These are phyloP conservation scores for Oryza meridionalis DNA, from an alignment of 176 grass and related monocot species.

Conservation along the genomic window DNA sequence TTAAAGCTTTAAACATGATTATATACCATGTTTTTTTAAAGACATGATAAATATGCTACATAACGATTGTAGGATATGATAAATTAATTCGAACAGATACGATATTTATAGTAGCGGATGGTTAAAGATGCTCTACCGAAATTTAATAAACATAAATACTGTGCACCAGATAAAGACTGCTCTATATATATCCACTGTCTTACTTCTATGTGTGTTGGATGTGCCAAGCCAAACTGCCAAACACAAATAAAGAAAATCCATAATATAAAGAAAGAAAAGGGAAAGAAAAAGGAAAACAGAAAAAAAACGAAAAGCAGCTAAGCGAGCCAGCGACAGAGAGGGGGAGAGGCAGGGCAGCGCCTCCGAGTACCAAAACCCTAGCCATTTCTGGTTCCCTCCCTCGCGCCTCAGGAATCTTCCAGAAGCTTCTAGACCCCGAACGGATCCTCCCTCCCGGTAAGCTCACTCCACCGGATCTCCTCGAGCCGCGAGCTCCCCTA, in stretches of 20 bases:
- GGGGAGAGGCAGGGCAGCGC: not conserved
- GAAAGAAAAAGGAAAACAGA: not conserved
- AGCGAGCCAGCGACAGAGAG: not conserved
- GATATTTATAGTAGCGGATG: no score
- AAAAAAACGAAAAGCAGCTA: not conserved
- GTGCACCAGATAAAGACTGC: no score
- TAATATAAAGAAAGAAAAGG: not conserved
- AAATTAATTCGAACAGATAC: no score
- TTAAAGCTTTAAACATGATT: no score
- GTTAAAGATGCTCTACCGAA: no score
- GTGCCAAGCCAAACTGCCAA: no score
- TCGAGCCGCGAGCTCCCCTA: constrained; percentile 1
- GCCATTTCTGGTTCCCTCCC: not conserved
- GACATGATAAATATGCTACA: no score
- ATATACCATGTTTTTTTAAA: no score
- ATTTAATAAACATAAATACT: no score
- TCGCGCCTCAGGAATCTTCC: not conserved
- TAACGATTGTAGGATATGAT: no score
- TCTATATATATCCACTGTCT: no score
- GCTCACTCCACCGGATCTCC: constrained; percentile 17
- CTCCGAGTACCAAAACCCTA: constrained; percentile 52
- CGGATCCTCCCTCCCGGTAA: not conserved
- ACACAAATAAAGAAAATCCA: constrained; percentile 1
- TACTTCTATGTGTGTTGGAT: no score
- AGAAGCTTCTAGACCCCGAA: not conserved